phyloP scores from a whole-genome alignment of 176 grass and related monocot species.

The Musa beccarii region DNA sequence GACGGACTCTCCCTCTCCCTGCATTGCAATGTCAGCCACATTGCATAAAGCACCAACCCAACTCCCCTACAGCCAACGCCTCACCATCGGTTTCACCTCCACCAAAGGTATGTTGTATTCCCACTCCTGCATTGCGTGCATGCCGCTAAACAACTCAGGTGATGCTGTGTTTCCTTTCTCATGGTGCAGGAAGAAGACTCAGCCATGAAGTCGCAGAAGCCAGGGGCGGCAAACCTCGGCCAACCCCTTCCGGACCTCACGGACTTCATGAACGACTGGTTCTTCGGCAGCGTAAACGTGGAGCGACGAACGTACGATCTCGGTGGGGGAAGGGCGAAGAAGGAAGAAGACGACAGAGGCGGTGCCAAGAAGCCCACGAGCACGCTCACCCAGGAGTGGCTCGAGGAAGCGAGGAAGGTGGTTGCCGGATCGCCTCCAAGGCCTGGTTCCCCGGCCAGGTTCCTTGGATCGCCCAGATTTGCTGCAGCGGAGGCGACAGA shows the following conservation, averaged over 20 bases:
- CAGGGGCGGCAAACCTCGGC: constrained; percentile 1
- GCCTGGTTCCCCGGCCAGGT: constrained; percentile 35
- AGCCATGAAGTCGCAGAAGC: not conserved
- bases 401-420: constrained; percentile 57
- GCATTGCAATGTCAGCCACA: too few relatives aligned
- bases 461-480: constrained; percentile 34
- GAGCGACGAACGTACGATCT: constrained; percentile 25
- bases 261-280: constrained; percentile 85
- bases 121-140: too few relatives aligned
- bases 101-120: too few relatives aligned
- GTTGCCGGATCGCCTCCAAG: constrained; percentile 37
- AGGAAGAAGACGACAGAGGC: constrained; percentile 23
- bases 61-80: too few relatives aligned
- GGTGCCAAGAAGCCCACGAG: constrained; percentile 19
- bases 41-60: too few relatives aligned
- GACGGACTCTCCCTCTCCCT: too few relatives aligned
- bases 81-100: too few relatives aligned
- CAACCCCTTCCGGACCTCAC: constrained; percentile 31
- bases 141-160: not conserved
- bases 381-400: constrained; percentile 50
- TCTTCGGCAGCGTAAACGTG: constrained; percentile 42
- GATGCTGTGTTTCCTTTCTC: not conserved
- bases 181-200: not conserved
- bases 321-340: constrained; percentile 25
- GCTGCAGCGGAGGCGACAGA: constrained; percentile 24